Percentiles rank a stretch among this genome's conserved stretches.
These are phyloP conservation scores for Coemansia sp. DNA, from an alignment of 192 early-diverging fungal genomes.

Conservation along the genomic window DNA sequence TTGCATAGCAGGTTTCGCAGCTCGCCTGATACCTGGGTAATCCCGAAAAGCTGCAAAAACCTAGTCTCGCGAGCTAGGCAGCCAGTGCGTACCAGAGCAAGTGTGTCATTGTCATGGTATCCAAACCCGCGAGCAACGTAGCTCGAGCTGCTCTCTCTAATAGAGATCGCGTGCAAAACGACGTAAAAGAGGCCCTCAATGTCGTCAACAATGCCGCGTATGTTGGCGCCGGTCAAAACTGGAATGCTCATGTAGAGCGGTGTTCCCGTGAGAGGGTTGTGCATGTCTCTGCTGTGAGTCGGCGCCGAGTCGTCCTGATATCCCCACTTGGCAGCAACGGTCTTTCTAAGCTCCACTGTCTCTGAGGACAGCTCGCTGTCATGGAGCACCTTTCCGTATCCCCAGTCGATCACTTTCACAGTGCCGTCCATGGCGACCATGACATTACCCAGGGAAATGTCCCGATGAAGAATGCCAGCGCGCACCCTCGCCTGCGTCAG, in stretches of 20 bases:
- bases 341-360: neutral
- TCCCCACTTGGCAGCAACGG: neutral
- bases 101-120: neutral
- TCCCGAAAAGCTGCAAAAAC: neutral
- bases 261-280: conserved; percentile 2
- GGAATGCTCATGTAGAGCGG: conserved; percentile 7
- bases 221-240: neutral
- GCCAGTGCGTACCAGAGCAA: neutral
- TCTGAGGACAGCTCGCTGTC: neutral
- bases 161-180: neutral
- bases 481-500: neutral
- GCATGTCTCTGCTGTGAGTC: neutral
- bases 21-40: neutral
- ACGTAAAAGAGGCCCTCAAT: conserved; percentile 21
- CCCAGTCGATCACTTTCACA: conserved; percentile 16
- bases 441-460: conserved; percentile 23
- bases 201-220: conserved; percentile 9
- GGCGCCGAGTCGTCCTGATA: neutral
- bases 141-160: neutral
- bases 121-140: neutral
- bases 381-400: neutral
- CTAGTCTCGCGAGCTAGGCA: neutral
- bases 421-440: neutral
- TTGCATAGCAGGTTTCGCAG: neutral
- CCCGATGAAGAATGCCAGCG: conserved; percentile 17